phyloP scores from a whole-genome alignment of 202 grass and related monocot genomes.

The Setaria viridis region DNA sequence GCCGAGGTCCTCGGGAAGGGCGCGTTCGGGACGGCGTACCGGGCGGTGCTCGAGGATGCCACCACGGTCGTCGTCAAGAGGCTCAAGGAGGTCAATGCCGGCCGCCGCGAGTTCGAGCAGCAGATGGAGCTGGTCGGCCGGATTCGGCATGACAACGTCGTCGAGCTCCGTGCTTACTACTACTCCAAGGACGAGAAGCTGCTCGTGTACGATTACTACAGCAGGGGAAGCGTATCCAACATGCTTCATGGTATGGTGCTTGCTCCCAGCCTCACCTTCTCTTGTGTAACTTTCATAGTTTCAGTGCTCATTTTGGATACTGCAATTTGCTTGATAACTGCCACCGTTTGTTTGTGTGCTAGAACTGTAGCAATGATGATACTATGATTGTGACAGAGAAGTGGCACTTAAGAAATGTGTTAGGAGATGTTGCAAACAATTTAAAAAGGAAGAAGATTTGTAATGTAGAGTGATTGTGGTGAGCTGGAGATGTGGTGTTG shows the following conservation, averaged over 20 bases:
- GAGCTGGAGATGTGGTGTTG: conserved; percentile 24
- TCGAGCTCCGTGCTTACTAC: conserved; percentile 85
- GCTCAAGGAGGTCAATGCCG: conserved; percentile 83
- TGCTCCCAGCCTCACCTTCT: background rate
- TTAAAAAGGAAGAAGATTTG: conserved; percentile 11
- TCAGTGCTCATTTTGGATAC: conserved; percentile 20
- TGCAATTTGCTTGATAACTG: conserved; percentile 11
- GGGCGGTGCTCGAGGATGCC: conserved; percentile 87
- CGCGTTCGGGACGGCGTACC: conserved; percentile 86
- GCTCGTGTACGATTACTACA: conserved; percentile 82
- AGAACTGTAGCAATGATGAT: background rate
- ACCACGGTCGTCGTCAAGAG: conserved; percentile 91
- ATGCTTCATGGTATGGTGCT: conserved; percentile 76
- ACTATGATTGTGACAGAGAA: conserved; percentile 4
- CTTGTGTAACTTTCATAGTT: background rate
- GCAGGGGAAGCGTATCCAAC: conserved; percentile 81
- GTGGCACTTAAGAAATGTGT: background rate
- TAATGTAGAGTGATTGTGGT: background rate
- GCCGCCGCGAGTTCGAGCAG: conserved; percentile 92
- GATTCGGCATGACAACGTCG: conserved; percentile 82
- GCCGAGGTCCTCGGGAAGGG: conserved; percentile 96
- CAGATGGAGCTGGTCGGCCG: conserved; percentile 89
- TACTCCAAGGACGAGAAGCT: conserved; percentile 99
- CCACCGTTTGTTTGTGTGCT: background rate
- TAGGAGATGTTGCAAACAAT: background rate